phyloP scores from a whole-genome alignment of 1,284 basidiomycete species.

The Cryptococcus jaspeensis region DNA sequence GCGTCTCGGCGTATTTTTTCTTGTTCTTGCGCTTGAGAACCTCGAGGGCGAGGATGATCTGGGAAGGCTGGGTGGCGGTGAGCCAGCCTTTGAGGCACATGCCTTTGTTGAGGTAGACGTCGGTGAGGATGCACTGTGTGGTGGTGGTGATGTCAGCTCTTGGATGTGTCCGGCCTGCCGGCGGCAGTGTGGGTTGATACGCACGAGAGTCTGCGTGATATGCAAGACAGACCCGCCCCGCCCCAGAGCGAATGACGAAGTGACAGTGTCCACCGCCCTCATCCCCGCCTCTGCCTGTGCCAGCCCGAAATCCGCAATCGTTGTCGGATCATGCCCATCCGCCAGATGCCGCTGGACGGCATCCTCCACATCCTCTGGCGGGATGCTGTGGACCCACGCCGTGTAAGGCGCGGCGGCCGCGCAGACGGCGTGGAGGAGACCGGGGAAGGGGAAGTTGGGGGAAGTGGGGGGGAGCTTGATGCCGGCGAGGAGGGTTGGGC shows the following conservation, averaged over 20 bases:
- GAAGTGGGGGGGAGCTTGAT: slow-evolving; percentile 51
- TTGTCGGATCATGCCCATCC: slow-evolving; percentile 27
- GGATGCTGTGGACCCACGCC: slow-evolving; percentile 38
- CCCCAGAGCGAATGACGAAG: slow-evolving; percentile 31
- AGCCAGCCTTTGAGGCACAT: slow-evolving; percentile 42
- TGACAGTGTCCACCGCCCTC: slow-evolving; percentile 27
- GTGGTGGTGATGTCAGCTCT: neutral
- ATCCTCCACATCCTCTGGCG: slow-evolving; percentile 31
- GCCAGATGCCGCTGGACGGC: slow-evolving; percentile 22
- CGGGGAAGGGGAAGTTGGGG: slow-evolving; percentile 50
- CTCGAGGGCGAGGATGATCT: slow-evolving; percentile 39
- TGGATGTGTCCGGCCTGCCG: too few species aligned
- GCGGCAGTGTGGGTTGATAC: too few species aligned
- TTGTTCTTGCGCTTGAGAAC: slow-evolving; percentile 27
- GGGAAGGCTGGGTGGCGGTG: slow-evolving; percentile 21
- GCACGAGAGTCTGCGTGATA: slow-evolving; percentile 33
- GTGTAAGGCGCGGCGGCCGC: slow-evolving; percentile 49
- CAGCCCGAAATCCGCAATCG: slow-evolving; percentile 40
- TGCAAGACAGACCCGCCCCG: slow-evolving; percentile 35
- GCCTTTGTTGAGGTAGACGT: slow-evolving; percentile 35
- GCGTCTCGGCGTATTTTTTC: slow-evolving; percentile 27
- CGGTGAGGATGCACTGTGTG: slow-evolving; percentile 30
- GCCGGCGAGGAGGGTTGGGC: slow-evolving; percentile 43
- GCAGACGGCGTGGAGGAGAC: slow-evolving; percentile 53
- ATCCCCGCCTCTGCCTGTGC: slow-evolving; percentile 37